Percentiles rank a stretch among this genome's conserved stretches.
phyloP scores from a whole-genome alignment of 202 grass and related monocot genomes.

The Digitaria exilis region DNA sequence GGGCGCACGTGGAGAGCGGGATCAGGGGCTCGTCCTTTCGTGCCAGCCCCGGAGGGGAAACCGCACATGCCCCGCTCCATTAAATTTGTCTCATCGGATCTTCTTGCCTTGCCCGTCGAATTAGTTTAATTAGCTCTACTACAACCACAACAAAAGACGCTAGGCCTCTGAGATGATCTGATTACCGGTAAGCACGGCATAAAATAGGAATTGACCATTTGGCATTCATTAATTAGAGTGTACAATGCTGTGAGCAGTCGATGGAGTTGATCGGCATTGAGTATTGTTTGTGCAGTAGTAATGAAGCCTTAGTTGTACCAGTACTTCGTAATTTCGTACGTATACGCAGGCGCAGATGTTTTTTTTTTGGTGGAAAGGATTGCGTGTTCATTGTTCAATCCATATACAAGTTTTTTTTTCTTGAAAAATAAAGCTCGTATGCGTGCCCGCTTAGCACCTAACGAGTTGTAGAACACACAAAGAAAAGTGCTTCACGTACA shows the following conservation, averaged over 20 bases:
- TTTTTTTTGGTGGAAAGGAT: background rate
- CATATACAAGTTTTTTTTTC: background rate
- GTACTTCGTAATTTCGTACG: too few relatives aligned
- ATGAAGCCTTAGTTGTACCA: too few relatives aligned
- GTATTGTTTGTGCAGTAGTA: too few relatives aligned
- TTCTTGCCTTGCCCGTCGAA: too few relatives aligned
- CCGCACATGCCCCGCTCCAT: conserved; percentile 15
- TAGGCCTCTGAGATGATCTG: background rate
- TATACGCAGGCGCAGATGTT: background rate
- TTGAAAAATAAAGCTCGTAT: too few relatives aligned
- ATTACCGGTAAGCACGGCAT: background rate
- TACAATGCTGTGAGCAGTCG: background rate
- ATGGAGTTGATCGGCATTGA: background rate
- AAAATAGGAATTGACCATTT: too few relatives aligned
- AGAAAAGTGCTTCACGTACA: background rate
- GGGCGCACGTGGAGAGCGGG: conserved; percentile 40
- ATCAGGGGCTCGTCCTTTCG: conserved; percentile 12
- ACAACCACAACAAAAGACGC: background rate
- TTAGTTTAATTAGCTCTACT: too few relatives aligned
- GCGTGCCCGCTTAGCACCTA: background rate
- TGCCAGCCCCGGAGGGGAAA: conserved; percentile 20
- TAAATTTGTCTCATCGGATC: conserved; percentile 13
- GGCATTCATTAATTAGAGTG: too few relatives aligned
- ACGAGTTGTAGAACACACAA: background rate
- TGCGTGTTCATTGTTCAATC: background rate